phyloP scores from a whole-genome alignment of 768 basidiomycete genomes.

The Cantharellus cinnabarinus region DNA sequence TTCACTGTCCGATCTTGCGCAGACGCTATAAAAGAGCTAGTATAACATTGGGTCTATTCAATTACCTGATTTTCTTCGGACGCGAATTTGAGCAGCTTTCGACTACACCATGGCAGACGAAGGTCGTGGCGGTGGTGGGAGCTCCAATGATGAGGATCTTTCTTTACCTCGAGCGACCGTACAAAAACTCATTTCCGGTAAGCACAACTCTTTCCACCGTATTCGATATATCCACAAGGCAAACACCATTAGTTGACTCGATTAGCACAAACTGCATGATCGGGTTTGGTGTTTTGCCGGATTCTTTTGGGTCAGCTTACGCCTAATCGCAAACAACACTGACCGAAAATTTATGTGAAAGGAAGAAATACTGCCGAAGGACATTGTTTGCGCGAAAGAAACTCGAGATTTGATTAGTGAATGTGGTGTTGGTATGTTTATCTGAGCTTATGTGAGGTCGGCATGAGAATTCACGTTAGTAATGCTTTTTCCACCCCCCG shows the following conservation, averaged over 20 bases:
- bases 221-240: neutral
- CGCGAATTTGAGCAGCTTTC: neutral
- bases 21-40: no score
- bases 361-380: conserved; percentile 71
- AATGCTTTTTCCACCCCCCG: neutral
- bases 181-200: conserved; percentile 88
- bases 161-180: conserved; percentile 95
- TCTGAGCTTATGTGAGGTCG: neutral
- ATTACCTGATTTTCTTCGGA: neutral
- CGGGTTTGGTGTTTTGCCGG: neutral
- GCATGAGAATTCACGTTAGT: neutral
- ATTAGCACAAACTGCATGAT: neutral
- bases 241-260: neutral
- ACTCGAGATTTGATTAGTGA: conserved; percentile 93
- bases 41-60: no score
- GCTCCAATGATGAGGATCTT: conserved; percentile 63
- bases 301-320: neutral
- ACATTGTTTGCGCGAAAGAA: conserved; percentile 82
- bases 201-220: conserved; percentile 6
- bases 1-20: no score
- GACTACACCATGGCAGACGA: neutral
- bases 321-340: neutral
- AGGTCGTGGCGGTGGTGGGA: neutral
- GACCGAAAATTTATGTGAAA: conserved; percentile 1
- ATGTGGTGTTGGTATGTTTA: conserved; percentile 80